Evolutionary conservation across 1,284 basidiomycete genomes (phyloP), one percentile per base, ranked within the genome.

Genomic region (Melampsora americana): DNA sequence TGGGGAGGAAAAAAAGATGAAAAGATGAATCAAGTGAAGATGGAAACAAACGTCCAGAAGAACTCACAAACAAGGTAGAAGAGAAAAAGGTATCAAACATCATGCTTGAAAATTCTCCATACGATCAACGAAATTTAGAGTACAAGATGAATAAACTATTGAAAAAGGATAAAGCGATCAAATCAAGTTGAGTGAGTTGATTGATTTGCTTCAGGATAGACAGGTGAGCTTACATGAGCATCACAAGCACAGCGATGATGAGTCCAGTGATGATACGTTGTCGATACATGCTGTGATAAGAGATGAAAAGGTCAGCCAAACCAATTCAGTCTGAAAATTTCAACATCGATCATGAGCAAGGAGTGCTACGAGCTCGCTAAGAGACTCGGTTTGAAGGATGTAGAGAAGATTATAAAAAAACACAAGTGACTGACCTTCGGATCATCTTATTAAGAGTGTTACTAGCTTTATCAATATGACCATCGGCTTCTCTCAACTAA

Each of bases 391-490:
- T 6, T 28, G 26, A 50, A n/a, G 26, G 39, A 66, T 23, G 44
- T 64, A 20, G 26, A 28, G 23, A 71, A 61, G 56, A 26, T 16
- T 18, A 14, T 42, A 11, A 12, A 18, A 12, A 32, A 14, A 23
- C 35, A 46, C 39, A 32, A 20, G 26, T 0, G 46, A 82, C 86
- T 81, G 80, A 88, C 87, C 85, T 85, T 80, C 85, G 84, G 71
- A 88, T 86, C 87, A 88, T 88, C 81, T 86, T 86, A 80, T 86
- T 86, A 48, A 88, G 81, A 12, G 87, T 88, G 50, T 86, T 86
- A 4, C 85, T 85, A 7, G 87, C 87, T 44, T 85, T 82, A 77
- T 88, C 87, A 77, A 88, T 87, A 61, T 85, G 86, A 14, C 84
- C 83, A 78, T 88, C 87, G 11, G 87, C 87, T 77, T 86, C 84